Base-by-base conservation (phyloP, 257 asterid species). In the Agastache rugosa region DNA sequence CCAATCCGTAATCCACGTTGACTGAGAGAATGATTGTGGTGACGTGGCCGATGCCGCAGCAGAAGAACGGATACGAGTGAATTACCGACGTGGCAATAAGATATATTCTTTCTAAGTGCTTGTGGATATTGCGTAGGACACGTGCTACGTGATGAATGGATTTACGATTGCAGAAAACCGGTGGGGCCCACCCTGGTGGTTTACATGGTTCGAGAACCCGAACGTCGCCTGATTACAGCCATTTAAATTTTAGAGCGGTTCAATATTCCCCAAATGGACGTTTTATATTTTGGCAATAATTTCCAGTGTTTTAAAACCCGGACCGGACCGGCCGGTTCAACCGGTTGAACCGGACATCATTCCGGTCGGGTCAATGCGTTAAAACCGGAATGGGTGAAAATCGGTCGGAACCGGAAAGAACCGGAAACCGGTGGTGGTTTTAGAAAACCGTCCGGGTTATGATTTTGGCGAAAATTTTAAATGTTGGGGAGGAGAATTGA, bases 21-120 rank as follows among this genome's bases (percentile, higher is more conserved):
- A 14, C 31, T 0, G 63, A 37, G 16, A 2, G 8, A 69, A 41
- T 37, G 11, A 2, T 14, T 54, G 1, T 11, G 78, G 79, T 75
- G 85, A 83, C 80, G 87, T 84, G 83, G 82, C 77, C 25, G 37
- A 35, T 6, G 77, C 53, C 79, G 44, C 41, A 75, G 80, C 81
- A 48, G 69, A 34, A 34, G 76, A 35, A 63, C 17, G 11, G 14
- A 1, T 29, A 6, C 14, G 62, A 58, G 61, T 34, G 48, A 61
- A 11, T 73, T 22, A 48, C 44, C 35, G 48, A 77, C 85, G 83
- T 80, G 87, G 80, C 76, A 17, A 63, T 19, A 19, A 59, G 44
- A 61, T 78, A 76, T 78, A 72, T 66, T 71, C 5, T 72, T 0
- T 58, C 5, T 4, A 23, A 16, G 34, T 56, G 22, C 5, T 31